These are phyloP conservation scores for Zygoascus tannicola DNA, from an alignment of 805 yeast genomes.

Conservation along the genomic window DNA sequence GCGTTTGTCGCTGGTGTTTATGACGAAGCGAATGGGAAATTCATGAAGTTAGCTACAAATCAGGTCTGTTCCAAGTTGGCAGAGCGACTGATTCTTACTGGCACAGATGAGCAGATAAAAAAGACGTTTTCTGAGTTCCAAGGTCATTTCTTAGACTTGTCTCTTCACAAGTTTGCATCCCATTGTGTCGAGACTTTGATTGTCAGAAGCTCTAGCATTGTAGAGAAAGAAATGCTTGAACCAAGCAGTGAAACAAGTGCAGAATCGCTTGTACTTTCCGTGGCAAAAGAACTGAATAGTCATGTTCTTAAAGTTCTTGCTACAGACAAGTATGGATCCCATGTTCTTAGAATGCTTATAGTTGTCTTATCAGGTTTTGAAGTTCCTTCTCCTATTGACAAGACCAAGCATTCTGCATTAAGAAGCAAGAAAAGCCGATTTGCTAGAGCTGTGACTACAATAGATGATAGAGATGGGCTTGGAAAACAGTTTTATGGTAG, in stretches of 20 bases:
- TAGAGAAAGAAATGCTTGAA: constrained; percentile 62
- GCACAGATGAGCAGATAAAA: constrained; percentile 57
- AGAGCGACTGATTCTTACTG: constrained; percentile 70
- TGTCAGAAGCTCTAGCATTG: constrained; percentile 60
- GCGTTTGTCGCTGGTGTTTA: constrained; percentile 70
- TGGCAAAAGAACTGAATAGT: constrained; percentile 43
- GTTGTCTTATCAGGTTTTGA: constrained; percentile 68
- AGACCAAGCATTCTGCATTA: constrained; percentile 52
- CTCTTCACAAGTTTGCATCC: constrained; percentile 84
- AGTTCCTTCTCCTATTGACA: constrained; percentile 51
- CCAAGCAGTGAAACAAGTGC: constrained; percentile 40
- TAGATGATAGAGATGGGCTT: constrained; percentile 40
- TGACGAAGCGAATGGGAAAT: constrained; percentile 83
- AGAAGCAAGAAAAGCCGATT: constrained; percentile 74
- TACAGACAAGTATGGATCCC: constrained; percentile 58
- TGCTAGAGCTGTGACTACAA: constrained; percentile 89
- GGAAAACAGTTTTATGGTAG: constrained; percentile 53
- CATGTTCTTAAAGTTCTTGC: constrained; percentile 2
- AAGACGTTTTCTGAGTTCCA: constrained; percentile 55
- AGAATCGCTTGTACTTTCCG: constrained; percentile 64
- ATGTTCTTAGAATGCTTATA: constrained; percentile 65
- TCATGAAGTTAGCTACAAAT: constrained; percentile 82
- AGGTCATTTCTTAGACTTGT: constrained; percentile 66
- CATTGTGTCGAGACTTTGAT: constrained; percentile 86
- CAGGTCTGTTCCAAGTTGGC: constrained; percentile 90